Conservation (phyloP, 164 flowering plant species). For the Kingdonia uniflora region DNA sequence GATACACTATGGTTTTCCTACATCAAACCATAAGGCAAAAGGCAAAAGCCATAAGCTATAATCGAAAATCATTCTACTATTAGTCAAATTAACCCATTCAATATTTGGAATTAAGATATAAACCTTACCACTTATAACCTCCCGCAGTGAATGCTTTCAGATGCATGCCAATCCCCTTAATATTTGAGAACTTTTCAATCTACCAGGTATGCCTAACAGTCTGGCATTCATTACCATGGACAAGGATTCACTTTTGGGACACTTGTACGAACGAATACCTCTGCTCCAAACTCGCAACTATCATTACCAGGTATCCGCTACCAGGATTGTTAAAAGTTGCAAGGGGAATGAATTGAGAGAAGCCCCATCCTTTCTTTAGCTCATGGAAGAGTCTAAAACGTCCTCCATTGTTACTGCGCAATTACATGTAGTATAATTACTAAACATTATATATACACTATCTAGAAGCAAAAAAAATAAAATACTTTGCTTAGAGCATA, state of each 20-base stretch:
- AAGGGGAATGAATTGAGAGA: constrained; percentile 4
- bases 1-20: constrained; percentile 41
- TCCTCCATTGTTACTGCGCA: not conserved
- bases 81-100: too few relatives aligned
- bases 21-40: too few relatives aligned
- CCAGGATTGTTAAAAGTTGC: constrained; percentile 3
- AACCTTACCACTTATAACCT: constrained; percentile 2
- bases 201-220: not conserved
- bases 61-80: too few relatives aligned
- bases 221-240: not conserved
- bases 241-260: not conserved
- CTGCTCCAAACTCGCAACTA: constrained; percentile 8
- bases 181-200: not conserved
- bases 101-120: too few relatives aligned
- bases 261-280: constrained; percentile 4
- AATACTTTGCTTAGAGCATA: not conserved
- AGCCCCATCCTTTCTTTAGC: constrained; percentile 3
- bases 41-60: too few relatives aligned
- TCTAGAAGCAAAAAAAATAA: too few relatives aligned
- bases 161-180: not conserved
- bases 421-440: not conserved
- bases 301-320: constrained; percentile 4
- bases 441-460: not conserved
- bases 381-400: constrained; percentile 1
- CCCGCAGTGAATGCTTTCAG: constrained; percentile 3